Percentiles rank a stretch among this genome's conserved stretches.
phyloP scores from a whole-genome alignment of 371 early-diverging fungal species.

The Apophysomyces trapeziformis region DNA sequence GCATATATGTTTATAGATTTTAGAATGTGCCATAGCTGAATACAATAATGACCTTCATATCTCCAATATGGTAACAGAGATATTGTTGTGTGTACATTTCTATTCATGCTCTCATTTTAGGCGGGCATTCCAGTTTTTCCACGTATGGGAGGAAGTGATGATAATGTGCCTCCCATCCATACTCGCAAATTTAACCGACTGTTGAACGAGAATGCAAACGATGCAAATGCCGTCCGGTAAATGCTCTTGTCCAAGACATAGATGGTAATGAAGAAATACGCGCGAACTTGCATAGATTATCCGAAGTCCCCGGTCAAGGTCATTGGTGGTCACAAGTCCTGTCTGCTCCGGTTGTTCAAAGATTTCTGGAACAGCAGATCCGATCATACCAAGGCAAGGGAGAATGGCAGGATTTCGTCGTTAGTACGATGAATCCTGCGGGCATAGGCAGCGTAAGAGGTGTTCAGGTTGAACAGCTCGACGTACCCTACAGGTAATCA shows the following conservation, averaged over 20 bases:
- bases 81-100: neutral
- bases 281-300: constrained; percentile 41
- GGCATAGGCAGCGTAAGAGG: constrained; percentile 64
- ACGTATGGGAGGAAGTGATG: constrained; percentile 64
- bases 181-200: constrained; percentile 64
- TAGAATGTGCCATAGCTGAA: constrained; percentile 73
- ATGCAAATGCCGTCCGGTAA: constrained; percentile 39
- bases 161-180: constrained; percentile 76
- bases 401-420: constrained; percentile 42
- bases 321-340: constrained; percentile 73
- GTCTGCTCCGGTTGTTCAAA: constrained; percentile 47
- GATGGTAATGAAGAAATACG: neutral
- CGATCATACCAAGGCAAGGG: constrained; percentile 17
- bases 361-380: constrained; percentile 42
- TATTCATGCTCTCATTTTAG: constrained; percentile 27
- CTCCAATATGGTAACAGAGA: constrained; percentile 58
- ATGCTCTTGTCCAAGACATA: neutral
- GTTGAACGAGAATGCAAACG: constrained; percentile 60
- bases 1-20: constrained; percentile 36
- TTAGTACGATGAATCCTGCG: constrained; percentile 68
- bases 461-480: constrained; percentile 65
- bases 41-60: constrained; percentile 73
- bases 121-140: constrained; percentile 64
- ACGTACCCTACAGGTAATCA: constrained; percentile 60
- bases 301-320: constrained; percentile 58